Percentiles rank a stretch among this genome's conserved stretches.
Conservation (phyloP, 2,329 filamentous ascomycete genomes). For the Colletotrichum sublineola region DNA sequence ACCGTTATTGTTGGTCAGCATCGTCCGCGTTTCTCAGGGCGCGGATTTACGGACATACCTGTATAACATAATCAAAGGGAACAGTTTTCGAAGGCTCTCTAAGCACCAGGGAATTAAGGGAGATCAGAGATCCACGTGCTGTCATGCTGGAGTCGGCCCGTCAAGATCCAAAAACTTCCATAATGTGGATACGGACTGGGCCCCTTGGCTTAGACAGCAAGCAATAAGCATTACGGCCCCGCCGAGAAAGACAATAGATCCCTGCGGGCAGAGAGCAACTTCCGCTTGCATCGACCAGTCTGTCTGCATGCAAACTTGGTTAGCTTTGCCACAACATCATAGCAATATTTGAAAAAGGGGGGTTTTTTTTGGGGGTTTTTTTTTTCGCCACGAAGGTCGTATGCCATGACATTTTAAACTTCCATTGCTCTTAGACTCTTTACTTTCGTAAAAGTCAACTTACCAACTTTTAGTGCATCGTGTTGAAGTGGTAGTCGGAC, state of each 20-base stretch:
- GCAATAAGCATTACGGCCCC: neutral
- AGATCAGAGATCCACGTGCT: neutral
- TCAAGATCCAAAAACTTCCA: neutral
- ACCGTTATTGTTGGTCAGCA: too few species aligned
- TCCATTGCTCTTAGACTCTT: too few species aligned
- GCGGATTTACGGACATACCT: slow-evolving; percentile 14
- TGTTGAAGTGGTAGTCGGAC: too few species aligned
- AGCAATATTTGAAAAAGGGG: neutral
- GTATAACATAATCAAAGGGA: neutral
- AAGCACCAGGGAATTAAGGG: neutral
- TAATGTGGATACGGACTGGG: slow-evolving; percentile 3
- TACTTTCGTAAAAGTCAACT: too few species aligned
- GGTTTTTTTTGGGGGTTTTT: neutral
- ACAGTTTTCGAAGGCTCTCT: neutral
- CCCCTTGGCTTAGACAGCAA: neutral
- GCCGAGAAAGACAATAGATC: neutral
- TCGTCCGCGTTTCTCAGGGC: neutral
- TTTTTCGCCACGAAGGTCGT: neutral
- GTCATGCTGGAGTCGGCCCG: slow-evolving; percentile 12
- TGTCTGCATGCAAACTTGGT: neutral
- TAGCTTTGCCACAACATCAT: neutral
- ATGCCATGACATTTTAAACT: too few species aligned
- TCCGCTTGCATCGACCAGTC: too few species aligned
- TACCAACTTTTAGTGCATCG: too few species aligned
- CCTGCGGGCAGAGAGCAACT: neutral